phyloP scores from a whole-genome alignment of 352 stramenopile species.

The Hyaloperonospora arabidopsidis region DNA sequence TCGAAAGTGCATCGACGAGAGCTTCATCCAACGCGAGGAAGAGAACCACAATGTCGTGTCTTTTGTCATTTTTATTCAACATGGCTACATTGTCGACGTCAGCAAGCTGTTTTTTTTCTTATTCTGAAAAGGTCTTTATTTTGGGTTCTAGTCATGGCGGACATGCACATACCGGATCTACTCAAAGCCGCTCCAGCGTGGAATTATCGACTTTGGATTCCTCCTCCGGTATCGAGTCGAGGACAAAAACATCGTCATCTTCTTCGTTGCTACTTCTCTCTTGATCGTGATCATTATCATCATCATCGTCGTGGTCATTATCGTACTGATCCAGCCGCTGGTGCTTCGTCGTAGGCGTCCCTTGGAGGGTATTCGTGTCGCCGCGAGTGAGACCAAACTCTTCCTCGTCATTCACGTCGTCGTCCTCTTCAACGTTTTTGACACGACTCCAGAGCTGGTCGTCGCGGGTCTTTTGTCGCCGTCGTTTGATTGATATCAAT shows the following conservation, averaged over 20 bases:
- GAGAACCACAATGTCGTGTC: too few relatives aligned
- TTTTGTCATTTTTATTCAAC: background rate
- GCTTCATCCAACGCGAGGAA: too few relatives aligned
- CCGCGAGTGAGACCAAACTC: constrained; percentile 43
- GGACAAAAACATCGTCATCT: constrained; percentile 72
- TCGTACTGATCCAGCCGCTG: constrained; percentile 28
- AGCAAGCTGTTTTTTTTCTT: too few relatives aligned
- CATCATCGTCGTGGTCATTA: constrained; percentile 28
- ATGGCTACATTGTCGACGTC: constrained; percentile 1
- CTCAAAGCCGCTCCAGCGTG: constrained; percentile 55
- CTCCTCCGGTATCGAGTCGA: constrained; percentile 27
- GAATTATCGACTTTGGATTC: constrained; percentile 47
- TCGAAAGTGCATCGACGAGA: too few relatives aligned
- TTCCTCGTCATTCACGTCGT: constrained; percentile 57
- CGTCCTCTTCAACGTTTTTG: constrained; percentile 55
- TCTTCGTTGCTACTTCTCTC: constrained; percentile 41
- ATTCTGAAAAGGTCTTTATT: too few relatives aligned
- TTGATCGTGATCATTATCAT: constrained; percentile 28
- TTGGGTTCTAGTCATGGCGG: too few relatives aligned
- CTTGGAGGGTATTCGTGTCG: constrained; percentile 19
- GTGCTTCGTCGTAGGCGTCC: constrained; percentile 31
- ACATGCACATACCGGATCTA: background rate
- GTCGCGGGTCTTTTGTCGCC: constrained; percentile 46
- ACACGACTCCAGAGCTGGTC: constrained; percentile 62
- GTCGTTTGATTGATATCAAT: constrained; percentile 50